Base-by-base conservation (phyloP, 2,329 filamentous ascomycete species). In the Lachnellula hyalina region DNA sequence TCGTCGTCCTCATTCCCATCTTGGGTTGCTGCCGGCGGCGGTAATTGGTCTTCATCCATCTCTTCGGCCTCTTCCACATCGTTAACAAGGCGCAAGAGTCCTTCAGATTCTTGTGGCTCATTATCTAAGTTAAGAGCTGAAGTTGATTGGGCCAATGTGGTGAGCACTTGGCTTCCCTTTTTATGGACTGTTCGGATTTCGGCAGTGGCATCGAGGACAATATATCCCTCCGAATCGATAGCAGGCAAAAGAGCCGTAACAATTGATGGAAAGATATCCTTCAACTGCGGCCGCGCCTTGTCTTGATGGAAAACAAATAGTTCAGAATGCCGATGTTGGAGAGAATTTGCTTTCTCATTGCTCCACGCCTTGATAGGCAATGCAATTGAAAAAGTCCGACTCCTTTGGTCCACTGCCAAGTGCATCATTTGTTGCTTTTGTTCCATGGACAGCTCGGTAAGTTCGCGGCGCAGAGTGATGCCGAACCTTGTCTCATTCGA, bases 171-270 rank as follows among this genome's bases (percentile, higher is more conserved):
- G 54, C 82, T 77, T 34, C 81, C 80, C 63, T 80, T 80, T 67
- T 87, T 82, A 38, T 77, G 75, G 36, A 84, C 67, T 28, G 80
- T 81, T 73, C 83, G 84, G 40, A 96, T 76, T 64, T 89, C 86
- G 14, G 90, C 89, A 0, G 82, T 77, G n/a, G 86, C 79, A 68
- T 96, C 90, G 5, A 96, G 72, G 9, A 86, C 74, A 40, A 94
- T 74, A 68, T 90, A 96, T 4, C 90, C 90, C 46, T 82, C 84
- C 2, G 83, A 81, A 19, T 77, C 78, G 12, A 79, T 75, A 19
- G 82, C 78, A 3, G 89, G 79, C 2, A 90, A 74, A 1, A 96
- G 71, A 12, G 86, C 83, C 21, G 87, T 82, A 11, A 90, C 81
- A 21, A 82, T 73, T 54, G 79, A 76, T 3, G 81, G 74, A 9